These are phyloP conservation scores for Neodidymelliopsis sp. DNA, from an alignment of 2,329 filamentous ascomycete species.

Conservation along the genomic window DNA sequence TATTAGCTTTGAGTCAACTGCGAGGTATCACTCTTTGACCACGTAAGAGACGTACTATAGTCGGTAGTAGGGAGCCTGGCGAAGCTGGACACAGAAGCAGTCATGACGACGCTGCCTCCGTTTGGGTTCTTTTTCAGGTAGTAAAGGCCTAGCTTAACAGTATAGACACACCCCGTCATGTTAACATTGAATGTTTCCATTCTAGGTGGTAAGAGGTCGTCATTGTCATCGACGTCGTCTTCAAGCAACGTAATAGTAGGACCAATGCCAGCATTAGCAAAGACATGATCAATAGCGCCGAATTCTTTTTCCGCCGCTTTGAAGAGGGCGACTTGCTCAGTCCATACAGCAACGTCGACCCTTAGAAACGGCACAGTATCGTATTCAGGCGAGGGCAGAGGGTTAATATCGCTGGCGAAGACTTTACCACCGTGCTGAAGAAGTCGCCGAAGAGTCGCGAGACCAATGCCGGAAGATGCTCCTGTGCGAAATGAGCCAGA, in stretches of 20 bases:
- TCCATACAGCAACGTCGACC: slow-evolving; percentile 54
- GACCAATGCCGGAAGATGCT: slow-evolving; percentile 66
- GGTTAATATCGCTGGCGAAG: slow-evolving; percentile 61
- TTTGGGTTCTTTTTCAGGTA: slow-evolving; percentile 33
- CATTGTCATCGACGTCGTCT: slow-evolving; percentile 37
- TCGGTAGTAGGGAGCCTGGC: slow-evolving; percentile 30
- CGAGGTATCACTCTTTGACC: too few relatives aligned
- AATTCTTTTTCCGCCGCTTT: slow-evolving; percentile 54
- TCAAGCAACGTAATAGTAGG: slow-evolving; percentile 27
- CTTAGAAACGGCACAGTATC: slow-evolving; percentile 31
- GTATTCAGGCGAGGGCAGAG: slow-evolving; percentile 42
- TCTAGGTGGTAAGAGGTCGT: slow-evolving; percentile 35
- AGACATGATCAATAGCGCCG: slow-evolving; percentile 55
- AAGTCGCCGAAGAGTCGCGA: slow-evolving; percentile 62
- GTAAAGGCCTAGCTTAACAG: slow-evolving; percentile 34
- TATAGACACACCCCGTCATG: slow-evolving; percentile 36
- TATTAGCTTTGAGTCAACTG: background rate
- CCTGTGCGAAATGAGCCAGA: slow-evolving; percentile 44
- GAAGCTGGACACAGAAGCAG: slow-evolving; percentile 38
- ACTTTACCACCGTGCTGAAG: slow-evolving; percentile 63
- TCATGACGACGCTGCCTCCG: slow-evolving; percentile 40
- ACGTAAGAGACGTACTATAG: slow-evolving; percentile 30
- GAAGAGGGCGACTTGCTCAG: slow-evolving; percentile 57
- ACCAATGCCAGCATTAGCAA: slow-evolving; percentile 45
- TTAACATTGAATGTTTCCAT: slow-evolving; percentile 37